These are phyloP conservation scores for Sherardia arvensis DNA, from an alignment of 257 asterid species.

Conservation along the genomic window DNA sequence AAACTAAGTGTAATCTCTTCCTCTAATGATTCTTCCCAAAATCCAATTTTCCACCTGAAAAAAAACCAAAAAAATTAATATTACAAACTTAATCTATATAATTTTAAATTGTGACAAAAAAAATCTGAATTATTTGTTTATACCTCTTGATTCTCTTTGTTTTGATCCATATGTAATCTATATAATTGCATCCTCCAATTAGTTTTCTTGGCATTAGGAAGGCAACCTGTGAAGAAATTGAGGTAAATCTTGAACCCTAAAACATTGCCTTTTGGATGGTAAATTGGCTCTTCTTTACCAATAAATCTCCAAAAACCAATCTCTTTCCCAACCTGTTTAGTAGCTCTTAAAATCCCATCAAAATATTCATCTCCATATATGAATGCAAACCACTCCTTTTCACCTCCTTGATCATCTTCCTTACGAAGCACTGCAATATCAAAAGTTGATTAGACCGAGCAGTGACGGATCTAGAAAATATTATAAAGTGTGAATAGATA, in stretches of 20 bases:
- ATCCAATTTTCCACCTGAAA: conserved; percentile 12
- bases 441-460: too few species aligned
- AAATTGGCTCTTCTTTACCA: conserved; percentile 19
- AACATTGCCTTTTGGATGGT: conserved; percentile 12
- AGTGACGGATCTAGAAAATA: too few species aligned
- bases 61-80: background rate
- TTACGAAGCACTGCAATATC: background rate
- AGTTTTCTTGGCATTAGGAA: conserved; percentile 9
- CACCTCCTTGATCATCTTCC: background rate
- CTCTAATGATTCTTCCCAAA: conserved; percentile 20
- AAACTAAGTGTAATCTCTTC: conserved; percentile 8
- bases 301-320: conserved; percentile 23
- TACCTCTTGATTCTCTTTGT: background rate
- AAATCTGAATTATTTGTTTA: too few species aligned
- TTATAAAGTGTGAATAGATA: too few species aligned
- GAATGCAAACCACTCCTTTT: conserved; percentile 22
- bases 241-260: conserved; percentile 20
- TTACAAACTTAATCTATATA: too few species aligned
- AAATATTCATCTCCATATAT: conserved; percentile 14
- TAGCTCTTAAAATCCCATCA: background rate
- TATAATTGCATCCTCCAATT: conserved; percentile 30
- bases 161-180: background rate
- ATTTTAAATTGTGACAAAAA: too few species aligned
- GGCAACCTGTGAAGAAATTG: conserved; percentile 7
- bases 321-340: conserved; percentile 9